Evolutionary conservation across 495 filamentous ascomycete genomes (phyloP).

Genomic region (Podospora fimiseda): DNA sequence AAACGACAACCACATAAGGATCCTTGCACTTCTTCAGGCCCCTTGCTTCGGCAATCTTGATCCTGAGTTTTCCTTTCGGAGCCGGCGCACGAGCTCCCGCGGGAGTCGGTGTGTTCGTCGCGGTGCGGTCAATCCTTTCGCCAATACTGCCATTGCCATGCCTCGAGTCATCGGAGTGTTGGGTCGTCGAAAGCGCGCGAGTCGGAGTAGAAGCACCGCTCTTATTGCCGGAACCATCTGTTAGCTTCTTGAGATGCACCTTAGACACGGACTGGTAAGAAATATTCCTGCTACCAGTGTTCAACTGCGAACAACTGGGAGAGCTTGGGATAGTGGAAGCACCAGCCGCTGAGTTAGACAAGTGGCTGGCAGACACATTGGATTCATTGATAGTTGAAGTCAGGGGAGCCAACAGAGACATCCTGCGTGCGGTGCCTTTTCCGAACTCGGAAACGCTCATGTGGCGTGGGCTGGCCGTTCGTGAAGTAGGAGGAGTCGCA

Average conservation of each 20-base stretch:
- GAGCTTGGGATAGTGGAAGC: conserved; percentile 52
- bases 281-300: conserved; percentile 45
- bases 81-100: conserved; percentile 59
- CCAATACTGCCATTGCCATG: conserved; percentile 22
- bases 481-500: conserved; percentile 19
- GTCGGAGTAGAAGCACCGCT: conserved; percentile 85
- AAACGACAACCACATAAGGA: conserved; percentile 94
- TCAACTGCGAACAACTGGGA: conserved; percentile 42
- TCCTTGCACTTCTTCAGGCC: conserved; percentile 74
- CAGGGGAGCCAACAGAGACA: conserved; percentile 52
- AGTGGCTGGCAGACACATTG: conserved; percentile 61
- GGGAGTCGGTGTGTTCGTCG: conserved; percentile 35
- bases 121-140: conserved; percentile 31
- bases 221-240: conserved; percentile 71
- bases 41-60: conserved; percentile 78
- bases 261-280: conserved; percentile 52
- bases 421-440: conserved; percentile 39
- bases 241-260: conserved; percentile 80
- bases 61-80: conserved; percentile 80
- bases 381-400: conserved; percentile 58
- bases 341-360: conserved; percentile 65
- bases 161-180: conserved; percentile 34
- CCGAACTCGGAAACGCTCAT: conserved; percentile 38
- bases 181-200: conserved; percentile 63
- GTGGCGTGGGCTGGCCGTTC: conserved; percentile 28